Percentiles rank a stretch among this genome's conserved stretches.
Conservation (phyloP, 2,329 filamentous ascomycete species). For the Leptographium galeiforme region DNA sequence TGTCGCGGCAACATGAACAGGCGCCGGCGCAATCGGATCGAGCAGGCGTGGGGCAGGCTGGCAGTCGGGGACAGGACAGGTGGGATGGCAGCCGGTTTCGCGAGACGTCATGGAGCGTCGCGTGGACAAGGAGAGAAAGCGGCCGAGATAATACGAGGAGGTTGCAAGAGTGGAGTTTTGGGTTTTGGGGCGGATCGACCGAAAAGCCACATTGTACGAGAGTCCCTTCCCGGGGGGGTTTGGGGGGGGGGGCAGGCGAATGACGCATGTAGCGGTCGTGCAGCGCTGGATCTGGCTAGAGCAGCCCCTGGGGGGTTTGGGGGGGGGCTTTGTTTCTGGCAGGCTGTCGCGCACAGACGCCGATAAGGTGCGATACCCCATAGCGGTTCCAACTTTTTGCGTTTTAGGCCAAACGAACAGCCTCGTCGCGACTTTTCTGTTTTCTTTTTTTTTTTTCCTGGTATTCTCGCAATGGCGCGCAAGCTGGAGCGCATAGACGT, state of each 20-base stretch:
- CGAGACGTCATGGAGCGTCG: not conserved
- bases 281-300: no score
- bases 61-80: not conserved
- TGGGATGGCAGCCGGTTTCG: not conserved
- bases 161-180: no score
- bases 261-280: not conserved
- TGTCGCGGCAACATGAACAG: not conserved
- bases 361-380: no score
- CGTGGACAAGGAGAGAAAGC: not conserved
- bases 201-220: not conserved
- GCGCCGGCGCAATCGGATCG: not conserved
- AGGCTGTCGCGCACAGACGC: no score
- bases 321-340: no score
- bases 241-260: not conserved
- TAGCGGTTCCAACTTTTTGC: no score
- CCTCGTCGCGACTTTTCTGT: not conserved
- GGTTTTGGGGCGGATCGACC: not conserved
- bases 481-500: constrained; percentile 38
- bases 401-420: no score
- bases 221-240: no score
- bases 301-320: no score
- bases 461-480: constrained; percentile 1
- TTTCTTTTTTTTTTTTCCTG: not conserved
- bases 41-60: not conserved
- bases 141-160: no score